phyloP scores from a whole-genome alignment of 2,329 filamentous ascomycete species.

The Annulohypoxylon truncatum region DNA sequence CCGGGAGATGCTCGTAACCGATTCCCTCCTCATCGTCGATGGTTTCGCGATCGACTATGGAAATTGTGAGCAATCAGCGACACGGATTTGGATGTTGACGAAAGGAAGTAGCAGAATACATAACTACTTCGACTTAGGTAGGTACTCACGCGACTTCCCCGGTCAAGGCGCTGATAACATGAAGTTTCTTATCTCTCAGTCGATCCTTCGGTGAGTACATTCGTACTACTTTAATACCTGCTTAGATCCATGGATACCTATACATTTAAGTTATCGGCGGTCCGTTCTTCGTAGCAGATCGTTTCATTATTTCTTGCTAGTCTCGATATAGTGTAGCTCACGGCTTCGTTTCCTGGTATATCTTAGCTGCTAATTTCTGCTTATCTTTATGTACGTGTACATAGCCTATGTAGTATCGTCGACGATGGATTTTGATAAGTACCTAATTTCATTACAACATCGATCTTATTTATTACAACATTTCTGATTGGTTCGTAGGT shows the following conservation, averaged over 20 bases:
- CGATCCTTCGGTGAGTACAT: slow-evolving; percentile 26
- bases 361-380: slow-evolving; percentile 19
- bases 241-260: background rate
- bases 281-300: slow-evolving; percentile 16
- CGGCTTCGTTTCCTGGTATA: slow-evolving; percentile 12
- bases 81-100: background rate
- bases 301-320: slow-evolving; percentile 24
- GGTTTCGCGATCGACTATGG: background rate
- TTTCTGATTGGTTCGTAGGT: background rate
- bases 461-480: slow-evolving; percentile 3
- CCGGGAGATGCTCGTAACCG: slow-evolving; percentile 19
- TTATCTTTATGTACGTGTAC: slow-evolving; percentile 21
- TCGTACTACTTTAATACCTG: background rate
- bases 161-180: slow-evolving; percentile 29
- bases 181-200: slow-evolving; percentile 27
- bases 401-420: background rate
- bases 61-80: background rate
- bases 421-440: slow-evolving; percentile 6
- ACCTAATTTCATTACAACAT: slow-evolving; percentile 12
- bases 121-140: background rate
- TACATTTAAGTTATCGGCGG: slow-evolving; percentile 20
- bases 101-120: background rate
- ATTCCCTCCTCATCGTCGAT: slow-evolving; percentile 30
- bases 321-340: slow-evolving; percentile 28
- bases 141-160: slow-evolving; percentile 11